Conservation (phyloP, 2,329 filamentous ascomycete species). For the Elsinoe batatas region DNA sequence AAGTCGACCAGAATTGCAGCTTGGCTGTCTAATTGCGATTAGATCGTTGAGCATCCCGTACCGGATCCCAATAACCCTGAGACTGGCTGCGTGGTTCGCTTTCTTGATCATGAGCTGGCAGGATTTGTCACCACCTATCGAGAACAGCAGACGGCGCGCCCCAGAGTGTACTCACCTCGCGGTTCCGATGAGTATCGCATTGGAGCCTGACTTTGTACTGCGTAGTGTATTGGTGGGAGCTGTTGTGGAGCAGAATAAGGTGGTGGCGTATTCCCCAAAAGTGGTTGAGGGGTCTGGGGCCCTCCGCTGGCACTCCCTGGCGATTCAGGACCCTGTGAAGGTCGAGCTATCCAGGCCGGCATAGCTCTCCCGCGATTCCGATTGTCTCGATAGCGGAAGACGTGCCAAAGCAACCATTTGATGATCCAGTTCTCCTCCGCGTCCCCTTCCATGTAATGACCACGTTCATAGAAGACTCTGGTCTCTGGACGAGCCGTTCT, state of each 20-base stretch:
- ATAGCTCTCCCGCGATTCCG: constrained; percentile 24
- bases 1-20: neutral
- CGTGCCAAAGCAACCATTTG: constrained; percentile 44
- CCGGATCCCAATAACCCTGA: constrained; percentile 25
- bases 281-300: neutral
- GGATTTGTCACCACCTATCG: too few relatives aligned
- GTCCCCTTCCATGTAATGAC: constrained; percentile 31
- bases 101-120: constrained; percentile 6
- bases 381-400: constrained; percentile 39
- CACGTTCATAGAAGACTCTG: constrained; percentile 33
- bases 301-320: neutral
- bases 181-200: constrained; percentile 8
- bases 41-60: constrained; percentile 18
- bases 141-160: too few relatives aligned
- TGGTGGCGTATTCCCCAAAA: neutral
- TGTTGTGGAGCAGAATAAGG: neutral
- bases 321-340: neutral
- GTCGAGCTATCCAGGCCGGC: constrained; percentile 15
- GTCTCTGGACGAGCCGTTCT: constrained; percentile 31
- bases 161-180: neutral
- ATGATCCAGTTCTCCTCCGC: constrained; percentile 43
- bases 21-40: neutral
- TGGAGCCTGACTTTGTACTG: neutral
- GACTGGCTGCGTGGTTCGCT: neutral
- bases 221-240: neutral